Evolutionary conservation across 169 alveolate genomes (phyloP).

Genomic region (Plasmodium vinckei): DNA sequence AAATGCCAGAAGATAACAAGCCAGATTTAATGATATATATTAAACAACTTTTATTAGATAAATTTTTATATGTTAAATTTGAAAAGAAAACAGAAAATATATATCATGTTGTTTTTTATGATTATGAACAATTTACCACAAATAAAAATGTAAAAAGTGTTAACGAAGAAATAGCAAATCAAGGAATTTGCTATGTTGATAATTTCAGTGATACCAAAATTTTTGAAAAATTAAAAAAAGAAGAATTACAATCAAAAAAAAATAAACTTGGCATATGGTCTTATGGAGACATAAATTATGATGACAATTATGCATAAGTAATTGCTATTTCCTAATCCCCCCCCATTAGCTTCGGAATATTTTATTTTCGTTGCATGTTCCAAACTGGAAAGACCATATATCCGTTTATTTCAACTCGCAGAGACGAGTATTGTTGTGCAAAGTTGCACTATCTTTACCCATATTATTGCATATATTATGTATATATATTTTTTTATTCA

Average conservation of each 20-base stretch:
- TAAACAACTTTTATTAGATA: slow-evolving; percentile 47
- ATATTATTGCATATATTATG: too few relatives aligned
- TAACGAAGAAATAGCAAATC: slow-evolving; percentile 46
- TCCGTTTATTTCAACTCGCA: too few relatives aligned
- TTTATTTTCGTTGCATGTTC: too few relatives aligned
- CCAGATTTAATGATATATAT: slow-evolving; percentile 42
- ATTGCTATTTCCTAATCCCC: too few relatives aligned
- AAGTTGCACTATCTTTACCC: too few relatives aligned
- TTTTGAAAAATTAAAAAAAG: slow-evolving; percentile 68
- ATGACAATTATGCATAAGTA: slow-evolving; percentile 14
- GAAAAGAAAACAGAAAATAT: slow-evolving; percentile 37
- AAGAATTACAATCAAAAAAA: slow-evolving; percentile 50
- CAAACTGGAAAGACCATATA: too few relatives aligned
- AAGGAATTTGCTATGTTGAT: slow-evolving; percentile 65
- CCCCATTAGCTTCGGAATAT: too few relatives aligned
- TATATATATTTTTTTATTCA: too few relatives aligned
- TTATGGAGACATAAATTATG: slow-evolving; percentile 73
- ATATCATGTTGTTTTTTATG: slow-evolving; percentile 65
- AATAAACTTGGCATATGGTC: slow-evolving; percentile 57
- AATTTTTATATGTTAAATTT: slow-evolving; percentile 66
- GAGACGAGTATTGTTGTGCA: too few relatives aligned
- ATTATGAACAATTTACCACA: slow-evolving; percentile 67
- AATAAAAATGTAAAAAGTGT: slow-evolving; percentile 73
- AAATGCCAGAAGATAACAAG: slow-evolving; percentile 67
- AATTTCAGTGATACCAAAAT: slow-evolving; percentile 63